Percentiles rank a stretch among this genome's conserved stretches.
phyloP scores from a whole-genome alignment of 129 eudicot species.

The Artemisia annua region DNA sequence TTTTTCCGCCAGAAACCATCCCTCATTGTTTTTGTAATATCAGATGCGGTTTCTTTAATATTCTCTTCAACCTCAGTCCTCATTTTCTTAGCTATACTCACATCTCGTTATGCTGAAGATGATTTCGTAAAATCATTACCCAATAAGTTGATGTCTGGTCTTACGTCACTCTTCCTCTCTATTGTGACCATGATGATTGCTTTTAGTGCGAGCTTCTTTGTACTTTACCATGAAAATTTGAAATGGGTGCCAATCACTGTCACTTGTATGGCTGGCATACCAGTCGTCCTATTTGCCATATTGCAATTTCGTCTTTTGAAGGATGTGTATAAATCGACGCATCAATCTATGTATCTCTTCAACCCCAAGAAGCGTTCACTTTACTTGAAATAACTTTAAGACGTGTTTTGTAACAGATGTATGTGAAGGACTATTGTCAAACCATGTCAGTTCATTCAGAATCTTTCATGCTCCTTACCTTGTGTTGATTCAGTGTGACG shows the following conservation, averaged over 20 bases:
- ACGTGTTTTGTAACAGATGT: background rate
- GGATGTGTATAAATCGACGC: constrained; percentile 7
- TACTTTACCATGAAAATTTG: background rate
- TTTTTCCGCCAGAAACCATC: background rate
- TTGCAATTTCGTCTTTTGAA: constrained; percentile 7
- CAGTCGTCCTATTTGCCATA: constrained; percentile 2
- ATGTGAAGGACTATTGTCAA: too few relatives aligned
- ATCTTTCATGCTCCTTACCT: too few relatives aligned
- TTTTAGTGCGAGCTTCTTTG: constrained; percentile 19
- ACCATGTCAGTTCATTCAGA: too few relatives aligned
- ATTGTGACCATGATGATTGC: constrained; percentile 22
- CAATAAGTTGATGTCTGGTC: constrained; percentile 8
- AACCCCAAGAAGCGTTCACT: constrained; percentile 12
- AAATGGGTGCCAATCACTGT: constrained; percentile 9
- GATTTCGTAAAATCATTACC: constrained; percentile 20
- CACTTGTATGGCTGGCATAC: constrained; percentile 18
- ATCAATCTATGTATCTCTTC: constrained; percentile 10
- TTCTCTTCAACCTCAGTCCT: constrained; percentile 21
- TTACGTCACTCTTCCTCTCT: constrained; percentile 19
- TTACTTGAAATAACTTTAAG: background rate
- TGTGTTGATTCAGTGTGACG: too few relatives aligned
- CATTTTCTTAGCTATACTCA: constrained; percentile 22
- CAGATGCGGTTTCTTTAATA: constrained; percentile 17
- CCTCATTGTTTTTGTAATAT: constrained; percentile 18
- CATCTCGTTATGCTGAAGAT: constrained; percentile 17